Conservation (phyloP, 176 grass and related monocot genomes). For the Microstegium vimineum region DNA sequence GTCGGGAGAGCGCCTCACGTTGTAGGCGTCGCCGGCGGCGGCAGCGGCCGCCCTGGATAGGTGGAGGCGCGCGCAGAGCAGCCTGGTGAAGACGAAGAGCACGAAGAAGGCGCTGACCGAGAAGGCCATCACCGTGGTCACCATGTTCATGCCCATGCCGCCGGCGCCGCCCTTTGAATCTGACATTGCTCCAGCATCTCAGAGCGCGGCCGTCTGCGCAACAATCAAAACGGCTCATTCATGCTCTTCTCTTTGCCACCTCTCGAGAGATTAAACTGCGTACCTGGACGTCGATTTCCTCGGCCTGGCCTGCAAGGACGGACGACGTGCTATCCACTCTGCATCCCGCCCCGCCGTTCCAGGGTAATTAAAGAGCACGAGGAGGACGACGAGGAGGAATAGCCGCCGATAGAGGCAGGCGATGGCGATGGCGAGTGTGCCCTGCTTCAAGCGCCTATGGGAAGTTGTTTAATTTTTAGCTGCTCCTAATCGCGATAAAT, state of each 20-base stretch:
- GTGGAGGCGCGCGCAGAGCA: conserved; percentile 66
- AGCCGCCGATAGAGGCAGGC: conserved; percentile 13
- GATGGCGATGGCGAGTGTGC: conserved; percentile 26
- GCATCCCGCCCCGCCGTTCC: background rate
- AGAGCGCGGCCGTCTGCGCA: background rate
- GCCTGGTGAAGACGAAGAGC: conserved; percentile 70
- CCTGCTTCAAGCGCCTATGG: background rate
- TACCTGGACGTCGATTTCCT: background rate
- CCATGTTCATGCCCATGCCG: conserved; percentile 43
- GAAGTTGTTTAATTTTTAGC: background rate
- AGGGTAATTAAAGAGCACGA: background rate
- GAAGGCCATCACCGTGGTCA: conserved; percentile 79
- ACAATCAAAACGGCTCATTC: too few species aligned
- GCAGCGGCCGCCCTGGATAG: conserved; percentile 28
- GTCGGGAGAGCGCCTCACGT: background rate
- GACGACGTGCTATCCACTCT: background rate
- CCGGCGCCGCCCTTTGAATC: conserved; percentile 23
- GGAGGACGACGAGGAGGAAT: background rate
- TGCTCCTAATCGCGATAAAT: background rate
- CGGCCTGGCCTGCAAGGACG: background rate
- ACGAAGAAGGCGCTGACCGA: conserved; percentile 73
- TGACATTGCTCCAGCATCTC: conserved; percentile 32
- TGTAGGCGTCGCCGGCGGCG: conserved; percentile 18
- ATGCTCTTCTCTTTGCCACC: background rate
- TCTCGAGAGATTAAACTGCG: background rate